Percentiles rank a stretch among this genome's conserved stretches.
Evolutionary conservation across 495 filamentous ascomycete genomes (phyloP).

Genomic region (Lentithecium fluviatile): DNA sequence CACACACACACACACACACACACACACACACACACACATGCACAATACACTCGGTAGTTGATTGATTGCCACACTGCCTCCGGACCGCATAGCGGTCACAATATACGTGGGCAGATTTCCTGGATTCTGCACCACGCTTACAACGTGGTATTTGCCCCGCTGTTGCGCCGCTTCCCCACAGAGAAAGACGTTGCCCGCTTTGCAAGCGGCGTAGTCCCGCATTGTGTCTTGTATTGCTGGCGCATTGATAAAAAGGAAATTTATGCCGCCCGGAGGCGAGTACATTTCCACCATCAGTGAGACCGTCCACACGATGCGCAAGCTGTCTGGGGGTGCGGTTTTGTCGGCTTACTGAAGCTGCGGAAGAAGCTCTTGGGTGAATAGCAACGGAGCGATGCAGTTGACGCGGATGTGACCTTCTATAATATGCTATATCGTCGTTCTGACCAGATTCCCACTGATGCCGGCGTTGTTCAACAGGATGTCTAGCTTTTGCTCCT

Average conservation of each 20-base stretch:
- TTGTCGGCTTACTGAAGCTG: conserved; percentile 44
- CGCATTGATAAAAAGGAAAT: neutral
- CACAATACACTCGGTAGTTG: no score
- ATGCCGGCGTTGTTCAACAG: conserved; percentile 7
- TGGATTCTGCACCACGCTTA: conserved; percentile 3
- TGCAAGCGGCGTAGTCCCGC: conserved; percentile 20
- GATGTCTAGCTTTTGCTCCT: conserved; percentile 1
- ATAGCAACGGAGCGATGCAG: conserved; percentile 50
- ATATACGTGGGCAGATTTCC: conserved; percentile 10
- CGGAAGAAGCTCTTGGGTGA: conserved; percentile 49
- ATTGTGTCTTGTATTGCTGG: conserved; percentile 3
- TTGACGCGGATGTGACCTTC: conserved; percentile 52
- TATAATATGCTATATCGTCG: conserved; percentile 39
- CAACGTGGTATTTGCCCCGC: neutral
- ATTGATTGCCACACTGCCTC: no score
- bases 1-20: no score
- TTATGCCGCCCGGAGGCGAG: conserved; percentile 26
- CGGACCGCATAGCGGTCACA: no score
- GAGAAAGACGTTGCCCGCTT: conserved; percentile 27
- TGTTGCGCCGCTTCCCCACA: neutral
- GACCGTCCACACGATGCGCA: conserved; percentile 47
- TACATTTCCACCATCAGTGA: conserved; percentile 35
- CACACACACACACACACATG: no score
- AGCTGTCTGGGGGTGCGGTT: conserved; percentile 23
- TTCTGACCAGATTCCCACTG: conserved; percentile 37